Percentiles rank a stretch among this genome's conserved stretches.
These are phyloP conservation scores for Nakazawaea laoshanensis DNA, from an alignment of 805 yeast species.

Conservation along the genomic window DNA sequence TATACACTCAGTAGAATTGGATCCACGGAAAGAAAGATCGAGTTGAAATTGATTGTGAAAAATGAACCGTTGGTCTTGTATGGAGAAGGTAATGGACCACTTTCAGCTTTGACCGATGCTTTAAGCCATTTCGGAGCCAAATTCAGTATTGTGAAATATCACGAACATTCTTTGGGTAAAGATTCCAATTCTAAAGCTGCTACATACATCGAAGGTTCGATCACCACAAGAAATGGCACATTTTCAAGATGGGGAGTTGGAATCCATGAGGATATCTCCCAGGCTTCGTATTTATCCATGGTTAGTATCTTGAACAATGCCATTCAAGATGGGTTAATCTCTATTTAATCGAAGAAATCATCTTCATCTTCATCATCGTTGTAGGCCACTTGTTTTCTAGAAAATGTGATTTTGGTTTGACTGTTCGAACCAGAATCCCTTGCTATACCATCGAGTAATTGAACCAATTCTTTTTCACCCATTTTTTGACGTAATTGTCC, in stretches of 20 bases:
- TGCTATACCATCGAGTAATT: constrained; percentile 74
- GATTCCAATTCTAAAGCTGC: constrained; percentile 71
- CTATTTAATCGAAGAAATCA: constrained; percentile 32
- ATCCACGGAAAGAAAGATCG: constrained; percentile 33
- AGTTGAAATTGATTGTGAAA: constrained; percentile 40
- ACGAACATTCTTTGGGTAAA: constrained; percentile 73
- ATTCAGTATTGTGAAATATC: constrained; percentile 60
- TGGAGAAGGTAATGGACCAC: constrained; percentile 79
- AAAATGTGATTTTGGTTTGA: constrained; percentile 58
- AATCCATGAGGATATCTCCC: constrained; percentile 46
- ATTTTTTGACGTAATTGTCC: constrained; percentile 73
- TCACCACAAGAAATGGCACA: constrained; percentile 13
- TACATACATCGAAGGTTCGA: constrained; percentile 44
- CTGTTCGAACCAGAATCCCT: constrained; percentile 55
- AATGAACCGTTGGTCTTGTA: constrained; percentile 29
- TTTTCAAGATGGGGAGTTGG: constrained; percentile 47
- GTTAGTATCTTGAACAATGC: constrained; percentile 34
- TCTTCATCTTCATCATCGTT: constrained; percentile 21
- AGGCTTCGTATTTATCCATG: constrained; percentile 39
- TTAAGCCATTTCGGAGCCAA: constrained; percentile 37
- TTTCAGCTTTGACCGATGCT: constrained; percentile 67
- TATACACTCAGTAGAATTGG: constrained; percentile 21
- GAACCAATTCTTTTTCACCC: constrained; percentile 76
- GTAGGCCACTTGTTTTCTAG: constrained; percentile 30
- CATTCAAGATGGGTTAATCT: constrained; percentile 8